Base-by-base conservation (phyloP, 257 asterid genomes). In the Mentha longifolia region DNA sequence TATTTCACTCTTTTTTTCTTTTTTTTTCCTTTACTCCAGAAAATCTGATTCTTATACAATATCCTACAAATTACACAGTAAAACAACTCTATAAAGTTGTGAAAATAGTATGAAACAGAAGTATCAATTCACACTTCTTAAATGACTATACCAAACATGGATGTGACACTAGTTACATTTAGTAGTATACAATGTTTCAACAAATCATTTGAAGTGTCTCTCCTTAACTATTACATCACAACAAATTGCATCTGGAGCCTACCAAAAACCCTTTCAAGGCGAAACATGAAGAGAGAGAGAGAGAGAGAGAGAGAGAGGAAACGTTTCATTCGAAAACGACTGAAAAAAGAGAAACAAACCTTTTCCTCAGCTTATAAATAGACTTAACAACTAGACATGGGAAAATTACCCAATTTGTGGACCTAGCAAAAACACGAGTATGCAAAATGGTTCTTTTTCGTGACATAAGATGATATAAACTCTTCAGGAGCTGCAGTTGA, bases 361-460 rank as follows among this genome's bases (percentile, higher is more conserved):
- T 47, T 73, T 75, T 57, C 65, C 65, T 42, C 66, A 46, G 47
- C 50, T 65, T 64, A 78, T 63, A 65, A 73, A 78, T 59, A 51
- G 41, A 73, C 59, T 5, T 22, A 51, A 51, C 70, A 30, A 54
- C 65, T 57, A 50, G 58, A 51, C 19, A 61, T 33, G 74, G 25
- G 69, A 55, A 61, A 72, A 16, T 13, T 50, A 25, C 37, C 76
- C 61, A 10, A 30, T 65, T 35, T 39, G 14, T 43, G 72, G 65
- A 56, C 84, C 70, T 87, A 89, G 85, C 96, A 89, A 67, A 83
- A 89, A 70, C 97, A 91, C 4, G 96, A 83, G 74, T 89, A 89
- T 11, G 95, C 97, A 61, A 85, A 85, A 83, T 91, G 96, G 76
- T 91, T 89, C 88, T 76, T 89, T 73, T 85, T 86, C 4, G 89